These are phyloP conservation scores for Singerocomus inundabilis DNA, from an alignment of 1,284 basidiomycete species.

Conservation along the genomic window DNA sequence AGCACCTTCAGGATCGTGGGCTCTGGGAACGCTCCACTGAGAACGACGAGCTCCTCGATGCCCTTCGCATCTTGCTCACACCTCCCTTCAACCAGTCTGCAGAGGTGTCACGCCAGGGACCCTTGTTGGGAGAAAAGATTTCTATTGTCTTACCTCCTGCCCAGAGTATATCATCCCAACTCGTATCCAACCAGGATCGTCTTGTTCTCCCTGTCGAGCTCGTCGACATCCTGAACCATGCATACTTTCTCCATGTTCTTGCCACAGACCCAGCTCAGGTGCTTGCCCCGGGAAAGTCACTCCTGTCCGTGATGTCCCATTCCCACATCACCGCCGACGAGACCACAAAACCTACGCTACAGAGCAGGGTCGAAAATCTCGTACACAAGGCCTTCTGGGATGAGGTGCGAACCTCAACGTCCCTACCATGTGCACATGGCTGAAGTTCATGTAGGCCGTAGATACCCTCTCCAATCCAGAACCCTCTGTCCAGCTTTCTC, in stretches of 20 bases:
- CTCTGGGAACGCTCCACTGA: slow-evolving; percentile 34
- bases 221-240: slow-evolving; percentile 51
- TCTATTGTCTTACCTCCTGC: slow-evolving; percentile 28
- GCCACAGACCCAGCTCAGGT: slow-evolving; percentile 55
- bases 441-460: slow-evolving; percentile 38
- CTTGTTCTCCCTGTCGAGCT: slow-evolving; percentile 51
- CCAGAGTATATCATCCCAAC: slow-evolving; percentile 26
- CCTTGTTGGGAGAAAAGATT: slow-evolving; percentile 9
- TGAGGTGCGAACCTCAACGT: slow-evolving; percentile 45
- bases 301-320: slow-evolving; percentile 58
- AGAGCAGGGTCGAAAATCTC: slow-evolving; percentile 51
- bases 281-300: slow-evolving; percentile 66
- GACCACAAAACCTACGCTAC: slow-evolving; percentile 36
- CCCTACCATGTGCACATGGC: slow-evolving; percentile 3
- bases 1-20: slow-evolving; percentile 30
- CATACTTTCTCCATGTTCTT: slow-evolving; percentile 62
- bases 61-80: slow-evolving; percentile 22
- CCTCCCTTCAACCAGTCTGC: slow-evolving; percentile 8
- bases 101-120: not conserved
- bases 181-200: slow-evolving; percentile 29
- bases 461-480: slow-evolving; percentile 43
- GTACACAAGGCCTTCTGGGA: slow-evolving; percentile 71
- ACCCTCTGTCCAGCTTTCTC: slow-evolving; percentile 46
- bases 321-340: slow-evolving; percentile 31
- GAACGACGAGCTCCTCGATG: slow-evolving; percentile 35